phyloP scores from a whole-genome alignment of 2,329 filamentous ascomycete genomes.

The Beauveria scarabaeidicola region DNA sequence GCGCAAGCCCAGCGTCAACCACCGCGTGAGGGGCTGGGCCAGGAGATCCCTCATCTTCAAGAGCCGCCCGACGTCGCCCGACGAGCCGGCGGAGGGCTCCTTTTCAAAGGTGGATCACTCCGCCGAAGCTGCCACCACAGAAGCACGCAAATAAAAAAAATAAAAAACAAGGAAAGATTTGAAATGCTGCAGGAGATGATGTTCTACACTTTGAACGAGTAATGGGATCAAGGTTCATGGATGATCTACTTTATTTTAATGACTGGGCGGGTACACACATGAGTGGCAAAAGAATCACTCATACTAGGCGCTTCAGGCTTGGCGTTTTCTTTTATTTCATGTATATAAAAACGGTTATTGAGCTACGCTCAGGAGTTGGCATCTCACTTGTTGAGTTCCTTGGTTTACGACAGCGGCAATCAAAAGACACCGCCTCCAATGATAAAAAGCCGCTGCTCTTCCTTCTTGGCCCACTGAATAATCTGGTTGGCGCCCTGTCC shows the following conservation, averaged over 20 bases:
- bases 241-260: constrained; percentile 2
- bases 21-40: constrained; percentile 26
- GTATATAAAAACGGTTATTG: constrained; percentile 5
- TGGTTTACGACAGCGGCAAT: background rate
- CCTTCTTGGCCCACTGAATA: constrained; percentile 81
- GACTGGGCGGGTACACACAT: background rate
- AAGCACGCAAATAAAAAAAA: background rate
- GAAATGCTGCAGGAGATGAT: background rate
- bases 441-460: constrained; percentile 92
- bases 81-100: constrained; percentile 15
- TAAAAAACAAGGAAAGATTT: no score
- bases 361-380: constrained; percentile 3
- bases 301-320: constrained; percentile 1
- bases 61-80: constrained; percentile 13
- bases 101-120: constrained; percentile 2
- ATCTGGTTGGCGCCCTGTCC: constrained; percentile 83
- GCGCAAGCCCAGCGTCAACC: constrained; percentile 24
- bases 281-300: background rate
- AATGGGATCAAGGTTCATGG: constrained; percentile 1
- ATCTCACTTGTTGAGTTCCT: background rate
- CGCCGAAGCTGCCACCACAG: background rate
- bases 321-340: constrained; percentile 4
- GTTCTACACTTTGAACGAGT: background rate
- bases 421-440: constrained; percentile 88
- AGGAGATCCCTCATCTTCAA: constrained; percentile 23